Conservation (phyloP, 108 stramenopile species). For the Hondaea fermentalgiana region DNA sequence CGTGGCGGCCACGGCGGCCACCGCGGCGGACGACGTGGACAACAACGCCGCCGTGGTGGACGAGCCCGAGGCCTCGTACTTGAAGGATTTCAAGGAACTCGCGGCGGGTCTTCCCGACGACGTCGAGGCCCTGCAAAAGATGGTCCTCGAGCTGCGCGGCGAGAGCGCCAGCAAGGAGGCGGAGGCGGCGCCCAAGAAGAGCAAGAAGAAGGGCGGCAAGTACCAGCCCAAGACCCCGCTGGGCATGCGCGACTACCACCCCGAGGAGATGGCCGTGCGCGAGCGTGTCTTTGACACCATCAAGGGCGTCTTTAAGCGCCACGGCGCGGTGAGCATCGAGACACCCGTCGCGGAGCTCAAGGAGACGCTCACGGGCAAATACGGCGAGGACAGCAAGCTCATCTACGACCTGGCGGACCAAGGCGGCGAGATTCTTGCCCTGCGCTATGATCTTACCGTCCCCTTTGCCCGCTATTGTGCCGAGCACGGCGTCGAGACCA, state of each 20-base stretch:
- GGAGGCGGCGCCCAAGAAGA: not conserved
- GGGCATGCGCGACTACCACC: slow-evolving; percentile 66
- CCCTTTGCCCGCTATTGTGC: slow-evolving; percentile 83
- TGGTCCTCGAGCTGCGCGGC: not conserved
- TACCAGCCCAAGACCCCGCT: slow-evolving; percentile 70
- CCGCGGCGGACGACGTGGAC: not conserved
- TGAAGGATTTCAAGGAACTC: not conserved
- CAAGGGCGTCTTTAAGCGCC: slow-evolving; percentile 73
- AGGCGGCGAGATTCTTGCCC: slow-evolving; percentile 66
- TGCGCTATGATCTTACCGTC: slow-evolving; percentile 80
- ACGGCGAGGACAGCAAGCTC: slow-evolving; percentile 79
- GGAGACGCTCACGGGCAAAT: slow-evolving; percentile 81
- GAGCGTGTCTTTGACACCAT: slow-evolving; percentile 70
- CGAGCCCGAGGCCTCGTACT: not conserved
- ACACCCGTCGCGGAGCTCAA: slow-evolving; percentile 83
- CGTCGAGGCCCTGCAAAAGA: not conserved
- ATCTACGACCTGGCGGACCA: slow-evolving; percentile 87
- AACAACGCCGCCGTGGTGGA: not conserved
- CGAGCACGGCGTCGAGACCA: slow-evolving; percentile 69
- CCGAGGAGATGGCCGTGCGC: slow-evolving; percentile 75
- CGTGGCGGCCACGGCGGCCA: not conserved
- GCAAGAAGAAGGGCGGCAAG: slow-evolving; percentile 37
- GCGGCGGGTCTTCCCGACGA: not conserved
- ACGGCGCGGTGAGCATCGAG: slow-evolving; percentile 83
- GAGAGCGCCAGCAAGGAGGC: not conserved